phyloP scores from a whole-genome alignment of 1,139 yeast species.

The Candida sanyaensis region DNA sequence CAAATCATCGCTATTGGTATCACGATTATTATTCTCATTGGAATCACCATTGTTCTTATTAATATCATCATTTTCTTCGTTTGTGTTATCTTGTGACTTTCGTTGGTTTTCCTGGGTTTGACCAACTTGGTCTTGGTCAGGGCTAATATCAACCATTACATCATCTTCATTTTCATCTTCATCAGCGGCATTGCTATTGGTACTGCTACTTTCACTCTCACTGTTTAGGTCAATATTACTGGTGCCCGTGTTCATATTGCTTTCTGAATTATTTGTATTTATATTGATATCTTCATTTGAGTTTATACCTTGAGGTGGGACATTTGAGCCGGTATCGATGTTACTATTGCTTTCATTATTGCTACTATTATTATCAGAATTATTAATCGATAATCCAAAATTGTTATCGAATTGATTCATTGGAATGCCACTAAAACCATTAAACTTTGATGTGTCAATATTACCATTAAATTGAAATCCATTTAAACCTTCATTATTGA shows the following conservation, averaged over 20 bases:
- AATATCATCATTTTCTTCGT: constrained; percentile 3
- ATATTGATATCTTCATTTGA: not conserved
- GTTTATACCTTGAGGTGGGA: not conserved
- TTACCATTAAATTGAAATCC: constrained; percentile 3
- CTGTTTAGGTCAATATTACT: not conserved
- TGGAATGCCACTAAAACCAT: constrained; percentile 15
- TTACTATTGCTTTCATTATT: constrained; percentile 5
- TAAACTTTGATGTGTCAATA: constrained; percentile 10
- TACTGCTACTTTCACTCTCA: not conserved
- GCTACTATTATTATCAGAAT: not conserved
- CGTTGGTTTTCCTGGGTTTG: not conserved
- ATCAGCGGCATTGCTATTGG: not conserved
- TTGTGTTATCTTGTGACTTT: not conserved
- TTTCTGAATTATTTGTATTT: constrained; percentile 2
- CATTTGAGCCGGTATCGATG: constrained; percentile 7
- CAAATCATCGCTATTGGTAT: constrained; percentile 10
- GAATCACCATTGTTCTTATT: not conserved
- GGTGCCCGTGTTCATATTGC: not conserved
- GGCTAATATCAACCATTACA: constrained; percentile 3
- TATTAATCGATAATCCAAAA: constrained; percentile 1
- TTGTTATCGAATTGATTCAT: constrained; percentile 15
- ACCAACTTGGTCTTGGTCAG: not conserved
- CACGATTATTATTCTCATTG: constrained; percentile 5
- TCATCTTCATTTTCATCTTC: constrained; percentile 8
- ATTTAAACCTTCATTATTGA: constrained; percentile 4